Conservation (phyloP, 2,329 filamentous ascomycete genomes). For the Ilyonectria sp. region DNA sequence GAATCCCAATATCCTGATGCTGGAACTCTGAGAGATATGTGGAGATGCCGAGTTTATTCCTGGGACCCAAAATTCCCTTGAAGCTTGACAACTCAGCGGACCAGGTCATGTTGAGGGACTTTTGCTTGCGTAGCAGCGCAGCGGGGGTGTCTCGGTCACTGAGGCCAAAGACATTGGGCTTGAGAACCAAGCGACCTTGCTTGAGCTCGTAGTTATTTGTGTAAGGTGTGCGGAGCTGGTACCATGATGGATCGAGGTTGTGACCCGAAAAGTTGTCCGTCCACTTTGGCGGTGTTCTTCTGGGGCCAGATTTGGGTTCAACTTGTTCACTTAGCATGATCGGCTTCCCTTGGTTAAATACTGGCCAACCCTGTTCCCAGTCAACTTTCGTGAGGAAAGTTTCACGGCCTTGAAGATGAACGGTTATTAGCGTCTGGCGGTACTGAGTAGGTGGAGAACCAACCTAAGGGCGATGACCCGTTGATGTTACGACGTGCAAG, state of each 20-base stretch:
- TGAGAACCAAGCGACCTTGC: constrained; percentile 49
- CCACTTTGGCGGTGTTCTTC: not conserved
- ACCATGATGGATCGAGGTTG: constrained; percentile 13
- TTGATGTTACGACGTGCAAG: constrained; percentile 22
- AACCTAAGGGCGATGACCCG: constrained; percentile 8
- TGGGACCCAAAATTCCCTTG: constrained; percentile 31
- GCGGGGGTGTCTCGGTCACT: constrained; percentile 50
- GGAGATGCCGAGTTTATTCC: constrained; percentile 47
- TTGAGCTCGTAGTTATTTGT: constrained; percentile 20
- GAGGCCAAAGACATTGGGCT: constrained; percentile 47
- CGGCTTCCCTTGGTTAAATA: constrained; percentile 12
- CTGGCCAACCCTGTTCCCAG: constrained; percentile 21
- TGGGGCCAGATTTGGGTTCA: constrained; percentile 3
- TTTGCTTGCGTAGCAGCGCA: constrained; percentile 49
- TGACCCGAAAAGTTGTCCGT: constrained; percentile 9
- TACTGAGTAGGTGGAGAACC: too few species aligned
- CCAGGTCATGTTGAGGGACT: constrained; percentile 51
- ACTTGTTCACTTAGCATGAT: constrained; percentile 16
- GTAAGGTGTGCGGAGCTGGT: constrained; percentile 24
- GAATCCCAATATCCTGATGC: constrained; percentile 48
- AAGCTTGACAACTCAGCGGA: constrained; percentile 39
- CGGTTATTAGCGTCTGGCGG: too few species aligned
- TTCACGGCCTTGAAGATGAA: constrained; percentile 5
- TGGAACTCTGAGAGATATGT: constrained; percentile 46
- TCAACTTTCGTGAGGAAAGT: constrained; percentile 10